phyloP scores from a whole-genome alignment of 75 land plant species.

The Picea glauca region DNA sequence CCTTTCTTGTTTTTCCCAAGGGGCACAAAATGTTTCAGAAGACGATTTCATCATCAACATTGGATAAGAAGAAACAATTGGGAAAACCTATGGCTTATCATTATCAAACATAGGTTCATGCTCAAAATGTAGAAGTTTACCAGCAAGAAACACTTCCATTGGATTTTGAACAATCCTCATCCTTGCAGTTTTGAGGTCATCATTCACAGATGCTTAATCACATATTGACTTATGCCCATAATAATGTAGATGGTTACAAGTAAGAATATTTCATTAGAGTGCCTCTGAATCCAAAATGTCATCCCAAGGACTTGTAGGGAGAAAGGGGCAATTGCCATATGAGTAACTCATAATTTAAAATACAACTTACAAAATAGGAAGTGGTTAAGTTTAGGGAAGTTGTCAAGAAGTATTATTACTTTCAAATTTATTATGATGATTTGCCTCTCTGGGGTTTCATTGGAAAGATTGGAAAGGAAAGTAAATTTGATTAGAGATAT shows the following conservation, averaged over 20 bases:
- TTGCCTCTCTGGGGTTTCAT: no score
- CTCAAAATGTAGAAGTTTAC: background rate
- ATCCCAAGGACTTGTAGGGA: background rate
- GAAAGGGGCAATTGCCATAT: no score
- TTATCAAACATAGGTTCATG: background rate
- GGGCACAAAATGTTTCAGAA: background rate
- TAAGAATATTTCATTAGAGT: background rate
- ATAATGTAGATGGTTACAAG: background rate
- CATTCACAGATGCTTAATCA: background rate
- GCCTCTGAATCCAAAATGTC: background rate
- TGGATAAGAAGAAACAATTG: background rate
- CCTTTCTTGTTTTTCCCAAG: background rate
- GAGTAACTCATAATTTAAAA: no score
- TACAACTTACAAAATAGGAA: no score
- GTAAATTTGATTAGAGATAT: no score
- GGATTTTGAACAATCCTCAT: background rate
- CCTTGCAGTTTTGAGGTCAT: background rate
- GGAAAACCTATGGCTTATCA: background rate
- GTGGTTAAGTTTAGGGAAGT: no score
- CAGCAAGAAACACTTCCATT: background rate
- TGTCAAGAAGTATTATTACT: no score
- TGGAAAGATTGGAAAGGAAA: no score
- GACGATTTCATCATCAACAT: background rate
- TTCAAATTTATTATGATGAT: no score
- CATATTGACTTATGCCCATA: background rate